A percentile compares a stretch with the other conserved stretches of the same genome.
phyloP scores from a whole-genome alignment of 169 alveolate genomes.

The Eimeria praecox region DNA sequence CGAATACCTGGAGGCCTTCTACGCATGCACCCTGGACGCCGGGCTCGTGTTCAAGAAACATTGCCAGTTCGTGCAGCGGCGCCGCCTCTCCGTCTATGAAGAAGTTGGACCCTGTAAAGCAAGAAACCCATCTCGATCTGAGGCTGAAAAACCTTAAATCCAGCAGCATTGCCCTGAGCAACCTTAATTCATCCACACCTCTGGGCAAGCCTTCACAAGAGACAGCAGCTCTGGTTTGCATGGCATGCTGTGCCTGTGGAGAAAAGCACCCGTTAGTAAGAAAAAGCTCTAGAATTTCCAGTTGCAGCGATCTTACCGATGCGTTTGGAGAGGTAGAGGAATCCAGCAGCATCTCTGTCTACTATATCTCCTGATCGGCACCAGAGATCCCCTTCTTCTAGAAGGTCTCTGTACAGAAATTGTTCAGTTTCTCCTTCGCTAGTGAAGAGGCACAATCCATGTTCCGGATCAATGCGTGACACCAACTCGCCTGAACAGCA shows the following conservation, averaged over 20 bases:
- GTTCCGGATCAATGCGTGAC: slow-evolving; percentile 24
- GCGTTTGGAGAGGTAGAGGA: slow-evolving; percentile 55
- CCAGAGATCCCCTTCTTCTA: slow-evolving; percentile 49
- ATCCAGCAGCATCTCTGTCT: slow-evolving; percentile 69
- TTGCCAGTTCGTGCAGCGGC: slow-evolving; percentile 43
- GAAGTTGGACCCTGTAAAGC: slow-evolving; percentile 46
- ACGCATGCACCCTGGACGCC: slow-evolving; percentile 57
- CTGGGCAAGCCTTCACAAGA: neutral
- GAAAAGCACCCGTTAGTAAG: neutral
- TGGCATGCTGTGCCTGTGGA: neutral
- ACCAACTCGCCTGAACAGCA: slow-evolving; percentile 60
- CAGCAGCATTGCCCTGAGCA: neutral
- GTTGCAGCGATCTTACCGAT: slow-evolving; percentile 5
- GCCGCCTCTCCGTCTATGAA: slow-evolving; percentile 39
- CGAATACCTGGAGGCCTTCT: slow-evolving; percentile 47
- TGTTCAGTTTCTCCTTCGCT: slow-evolving; percentile 39
- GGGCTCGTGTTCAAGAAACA: slow-evolving; percentile 2
- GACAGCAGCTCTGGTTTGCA: neutral
- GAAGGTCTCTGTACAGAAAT: slow-evolving; percentile 36
- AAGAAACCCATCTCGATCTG: neutral
- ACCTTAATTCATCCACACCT: neutral
- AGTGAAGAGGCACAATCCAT: slow-evolving; percentile 26
- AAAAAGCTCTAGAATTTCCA: too few species aligned
- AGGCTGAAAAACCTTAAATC: neutral
- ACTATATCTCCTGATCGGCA: slow-evolving; percentile 54